phyloP scores from a whole-genome alignment of 2,329 filamentous ascomycete genomes.

The Nemania sp. region DNA sequence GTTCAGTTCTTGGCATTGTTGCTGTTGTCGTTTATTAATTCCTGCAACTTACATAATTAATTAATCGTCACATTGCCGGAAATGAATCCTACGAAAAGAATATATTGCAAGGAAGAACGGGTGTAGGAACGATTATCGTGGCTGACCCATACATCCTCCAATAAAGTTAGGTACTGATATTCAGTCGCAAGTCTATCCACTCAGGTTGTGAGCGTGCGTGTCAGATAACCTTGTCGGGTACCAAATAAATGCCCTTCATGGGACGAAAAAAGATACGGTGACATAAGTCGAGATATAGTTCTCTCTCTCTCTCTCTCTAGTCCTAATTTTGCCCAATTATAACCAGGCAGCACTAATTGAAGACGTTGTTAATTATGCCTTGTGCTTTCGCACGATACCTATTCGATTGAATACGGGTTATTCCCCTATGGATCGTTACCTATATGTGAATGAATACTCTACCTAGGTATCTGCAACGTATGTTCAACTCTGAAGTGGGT shows the following conservation, averaged over 20 bases:
- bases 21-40: not conserved
- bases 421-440: no score
- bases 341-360: not conserved
- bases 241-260: not conserved
- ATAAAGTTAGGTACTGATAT: constrained; percentile 5
- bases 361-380: not conserved
- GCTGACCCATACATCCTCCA: not conserved
- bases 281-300: not conserved
- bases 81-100: not conserved
- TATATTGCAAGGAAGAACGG: not conserved
- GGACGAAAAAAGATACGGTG: not conserved
- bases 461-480: not conserved
- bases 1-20: constrained; percentile 4
- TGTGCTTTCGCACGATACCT: not conserved
- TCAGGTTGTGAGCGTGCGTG: not conserved
- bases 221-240: constrained; percentile 6
- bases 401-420: not conserved
- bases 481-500: not conserved
- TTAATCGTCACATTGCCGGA: not conserved
- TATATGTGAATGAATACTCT: not conserved
- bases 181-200: constrained; percentile 14
- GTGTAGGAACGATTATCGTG: not conserved
- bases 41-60: constrained; percentile 1
- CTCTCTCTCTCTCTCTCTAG: not conserved
- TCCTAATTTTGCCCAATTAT: not conserved